These are phyloP conservation scores for Cucurbitaria berberidis DNA, from an alignment of 2,329 filamentous ascomycete species.

Conservation along the genomic window DNA sequence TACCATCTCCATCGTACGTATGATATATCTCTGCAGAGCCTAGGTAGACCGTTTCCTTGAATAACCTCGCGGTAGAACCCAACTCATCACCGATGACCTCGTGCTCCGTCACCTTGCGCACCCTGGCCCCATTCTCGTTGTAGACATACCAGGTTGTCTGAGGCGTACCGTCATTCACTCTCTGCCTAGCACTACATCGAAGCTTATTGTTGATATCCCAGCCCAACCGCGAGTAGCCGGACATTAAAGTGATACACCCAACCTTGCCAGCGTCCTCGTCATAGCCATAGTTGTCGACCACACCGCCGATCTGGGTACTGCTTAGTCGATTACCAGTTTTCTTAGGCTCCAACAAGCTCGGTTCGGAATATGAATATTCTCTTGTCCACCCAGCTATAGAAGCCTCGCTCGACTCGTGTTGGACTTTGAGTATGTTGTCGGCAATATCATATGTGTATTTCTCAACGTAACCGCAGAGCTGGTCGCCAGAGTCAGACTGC, in stretches of 20 bases:
- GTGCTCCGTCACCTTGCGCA: constrained; percentile 24
- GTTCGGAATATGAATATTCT: constrained; percentile 14
- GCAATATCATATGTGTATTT: constrained; percentile 13
- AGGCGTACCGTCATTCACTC: constrained; percentile 4
- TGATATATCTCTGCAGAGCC: too few species aligned
- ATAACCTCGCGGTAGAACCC: too few species aligned
- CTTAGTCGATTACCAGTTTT: constrained; percentile 5
- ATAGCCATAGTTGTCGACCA: not conserved
- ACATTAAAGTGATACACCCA: constrained; percentile 18
- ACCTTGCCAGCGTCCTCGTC: not conserved
- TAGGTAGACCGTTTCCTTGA: constrained; percentile 7
- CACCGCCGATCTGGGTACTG: not conserved
- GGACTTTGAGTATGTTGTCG: constrained; percentile 20
- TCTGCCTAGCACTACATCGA: constrained; percentile 1
- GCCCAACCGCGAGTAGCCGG: constrained; percentile 5
- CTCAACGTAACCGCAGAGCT: not conserved
- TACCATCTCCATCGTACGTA: too few species aligned
- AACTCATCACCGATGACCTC: not conserved
- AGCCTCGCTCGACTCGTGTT: constrained; percentile 5
- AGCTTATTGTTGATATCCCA: constrained; percentile 22
- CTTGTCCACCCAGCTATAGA: constrained; percentile 16
- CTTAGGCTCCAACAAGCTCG: constrained; percentile 4
- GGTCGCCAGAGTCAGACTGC: too few species aligned
- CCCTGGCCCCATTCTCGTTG: constrained; percentile 6
- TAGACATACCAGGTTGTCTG: constrained; percentile 23